A percentile compares a stretch with the other conserved stretches of the same genome.
These are phyloP conservation scores for Penicillium goetzii DNA, from an alignment of 495 filamentous ascomycete species.

Conservation along the genomic window DNA sequence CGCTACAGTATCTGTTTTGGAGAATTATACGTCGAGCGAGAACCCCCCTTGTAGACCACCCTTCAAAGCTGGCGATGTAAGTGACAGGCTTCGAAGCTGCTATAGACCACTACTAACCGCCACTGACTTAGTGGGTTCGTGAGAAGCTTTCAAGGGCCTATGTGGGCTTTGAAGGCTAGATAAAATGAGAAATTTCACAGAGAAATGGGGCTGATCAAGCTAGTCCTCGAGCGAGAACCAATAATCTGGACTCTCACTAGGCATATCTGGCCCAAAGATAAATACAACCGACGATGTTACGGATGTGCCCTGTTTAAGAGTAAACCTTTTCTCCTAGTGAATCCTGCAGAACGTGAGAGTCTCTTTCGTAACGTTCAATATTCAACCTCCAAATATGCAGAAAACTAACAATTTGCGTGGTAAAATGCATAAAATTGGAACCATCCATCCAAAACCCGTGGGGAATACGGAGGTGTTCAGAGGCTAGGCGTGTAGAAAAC, in stretches of 20 bases:
- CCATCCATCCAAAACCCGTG: too few relatives aligned
- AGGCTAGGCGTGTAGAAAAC: too few relatives aligned
- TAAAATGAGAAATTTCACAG: background rate
- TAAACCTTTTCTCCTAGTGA: too few relatives aligned
- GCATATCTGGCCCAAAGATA: background rate
- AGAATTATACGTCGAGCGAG: slow-evolving; percentile 22
- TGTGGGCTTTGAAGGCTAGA: slow-evolving; percentile 20
- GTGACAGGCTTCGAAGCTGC: background rate
- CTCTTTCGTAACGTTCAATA: too few relatives aligned
- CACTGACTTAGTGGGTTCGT: slow-evolving; percentile 21
- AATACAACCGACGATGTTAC: background rate
- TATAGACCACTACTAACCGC: background rate
- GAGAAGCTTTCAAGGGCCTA: slow-evolving; percentile 26
- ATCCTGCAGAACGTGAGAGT: too few relatives aligned
- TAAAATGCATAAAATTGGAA: too few relatives aligned
- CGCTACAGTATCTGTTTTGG: slow-evolving; percentile 31
- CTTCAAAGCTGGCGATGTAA: slow-evolving; percentile 35
- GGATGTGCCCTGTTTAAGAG: background rate
- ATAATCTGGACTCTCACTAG: background rate
- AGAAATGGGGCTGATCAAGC: background rate
- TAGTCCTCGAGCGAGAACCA: background rate
- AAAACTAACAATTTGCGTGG: too few relatives aligned
- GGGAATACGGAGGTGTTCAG: too few relatives aligned
- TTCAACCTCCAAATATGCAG: too few relatives aligned
- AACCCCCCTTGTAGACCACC: slow-evolving; percentile 22